Percentiles rank a stretch among this genome's conserved stretches.
These are phyloP conservation scores for Xylariaceae sp. DNA, from an alignment of 2,329 filamentous ascomycete genomes.

Conservation along the genomic window DNA sequence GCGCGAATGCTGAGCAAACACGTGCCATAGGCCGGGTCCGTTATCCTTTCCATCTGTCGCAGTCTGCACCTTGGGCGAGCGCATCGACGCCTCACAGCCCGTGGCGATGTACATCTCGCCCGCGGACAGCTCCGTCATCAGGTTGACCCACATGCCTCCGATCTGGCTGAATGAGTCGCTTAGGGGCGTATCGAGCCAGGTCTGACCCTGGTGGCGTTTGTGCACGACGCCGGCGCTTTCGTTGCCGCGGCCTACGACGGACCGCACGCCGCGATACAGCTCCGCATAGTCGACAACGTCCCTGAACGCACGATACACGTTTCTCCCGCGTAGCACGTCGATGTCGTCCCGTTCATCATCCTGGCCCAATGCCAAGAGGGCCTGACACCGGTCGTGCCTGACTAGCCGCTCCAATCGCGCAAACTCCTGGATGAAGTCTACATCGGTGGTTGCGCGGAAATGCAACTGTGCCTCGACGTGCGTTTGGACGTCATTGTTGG, in stretches of 20 bases:
- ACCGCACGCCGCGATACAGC: constrained; percentile 36
- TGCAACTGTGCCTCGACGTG: constrained; percentile 19
- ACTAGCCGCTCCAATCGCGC: constrained; percentile 33
- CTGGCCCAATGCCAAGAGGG: constrained; percentile 29
- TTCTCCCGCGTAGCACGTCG: constrained; percentile 38
- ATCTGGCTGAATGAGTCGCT: constrained; percentile 42
- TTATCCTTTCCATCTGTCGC: not conserved
- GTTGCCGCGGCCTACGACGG: constrained; percentile 29
- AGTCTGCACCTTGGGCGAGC: constrained; percentile 28
- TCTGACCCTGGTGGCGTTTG: constrained; percentile 10
- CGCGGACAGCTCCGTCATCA: constrained; percentile 33
- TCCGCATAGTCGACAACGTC: constrained; percentile 40
- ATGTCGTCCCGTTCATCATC: constrained; percentile 22
- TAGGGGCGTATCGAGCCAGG: constrained; percentile 32
- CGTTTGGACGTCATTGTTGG: constrained; percentile 21
- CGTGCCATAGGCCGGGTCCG: constrained; percentile 31
- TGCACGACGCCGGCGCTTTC: constrained; percentile 36
- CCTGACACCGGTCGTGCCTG: constrained; percentile 31
- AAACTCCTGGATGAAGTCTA: constrained; percentile 26
- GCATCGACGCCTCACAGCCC: constrained; percentile 38
- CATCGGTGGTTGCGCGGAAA: constrained; percentile 20
- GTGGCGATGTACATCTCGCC: constrained; percentile 40
- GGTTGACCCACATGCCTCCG: constrained; percentile 42
- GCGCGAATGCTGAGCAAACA: constrained; percentile 32
- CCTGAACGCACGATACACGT: constrained; percentile 42